Evolutionary conservation across 2,329 filamentous ascomycete genomes (phyloP).

Genomic region (Aspergillus aculeatus): DNA sequence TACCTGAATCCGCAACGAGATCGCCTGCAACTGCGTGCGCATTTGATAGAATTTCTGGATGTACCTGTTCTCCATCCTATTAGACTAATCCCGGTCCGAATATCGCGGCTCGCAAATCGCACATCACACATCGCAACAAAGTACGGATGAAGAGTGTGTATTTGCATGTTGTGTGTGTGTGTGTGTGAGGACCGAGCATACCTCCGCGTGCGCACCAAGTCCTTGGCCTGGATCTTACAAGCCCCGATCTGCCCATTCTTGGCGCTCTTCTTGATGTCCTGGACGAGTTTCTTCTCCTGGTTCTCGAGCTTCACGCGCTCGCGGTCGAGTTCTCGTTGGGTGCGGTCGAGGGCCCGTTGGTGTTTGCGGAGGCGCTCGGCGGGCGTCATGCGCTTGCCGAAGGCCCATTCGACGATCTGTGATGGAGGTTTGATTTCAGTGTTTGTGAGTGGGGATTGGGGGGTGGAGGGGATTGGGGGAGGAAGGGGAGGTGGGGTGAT

Average conservation of each 20-base stretch:
- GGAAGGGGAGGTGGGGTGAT: background rate
- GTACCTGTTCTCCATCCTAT: constrained; percentile 57
- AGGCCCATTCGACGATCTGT: constrained; percentile 98
- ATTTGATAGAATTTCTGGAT: constrained; percentile 99
- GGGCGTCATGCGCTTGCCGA: constrained; percentile 98
- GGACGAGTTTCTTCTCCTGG: constrained; percentile 94
- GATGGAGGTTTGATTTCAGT: constrained; percentile 14
- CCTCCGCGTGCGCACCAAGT: constrained; percentile 86
- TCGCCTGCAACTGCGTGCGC: constrained; percentile 94
- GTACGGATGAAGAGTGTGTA: no score
- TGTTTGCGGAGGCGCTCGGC: constrained; percentile 67
- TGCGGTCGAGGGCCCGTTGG: constrained; percentile 94
- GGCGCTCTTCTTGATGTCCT: constrained; percentile 96
- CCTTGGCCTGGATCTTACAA: constrained; percentile 97
- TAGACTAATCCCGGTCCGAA: no score
- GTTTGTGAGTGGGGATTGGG: constrained; percentile 16
- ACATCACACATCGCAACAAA: no score
- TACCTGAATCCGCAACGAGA: constrained; percentile 90
- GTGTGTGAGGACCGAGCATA: constrained; percentile 66
- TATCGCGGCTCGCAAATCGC: no score
- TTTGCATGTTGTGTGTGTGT: no score
- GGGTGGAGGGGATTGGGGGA: background rate
- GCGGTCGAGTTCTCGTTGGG: constrained; percentile 91
- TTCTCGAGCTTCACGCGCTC: constrained; percentile 95
- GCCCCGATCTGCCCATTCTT: constrained; percentile 99